Base-by-base conservation (phyloP, 805 yeast species). In the Myxozyma neotropica region DNA sequence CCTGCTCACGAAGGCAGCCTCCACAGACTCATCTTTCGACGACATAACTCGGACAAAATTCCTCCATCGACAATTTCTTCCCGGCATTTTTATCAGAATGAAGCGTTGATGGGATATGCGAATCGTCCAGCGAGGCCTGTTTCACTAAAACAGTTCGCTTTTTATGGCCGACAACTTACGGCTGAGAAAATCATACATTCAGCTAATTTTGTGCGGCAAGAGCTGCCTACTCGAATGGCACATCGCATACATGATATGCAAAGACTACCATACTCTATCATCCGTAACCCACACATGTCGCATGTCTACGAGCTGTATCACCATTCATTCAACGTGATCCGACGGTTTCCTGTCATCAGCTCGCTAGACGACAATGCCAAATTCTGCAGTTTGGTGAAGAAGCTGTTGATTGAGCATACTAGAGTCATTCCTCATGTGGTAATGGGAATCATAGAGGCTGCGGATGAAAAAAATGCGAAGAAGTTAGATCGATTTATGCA, bases 221-320 rank as follows among this genome's bases (percentile, higher is more conserved):
- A 93, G 70, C 75, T 94, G 27, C 91, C 96, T 4, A 84, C 88
- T 21, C 77, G 99, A 67, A 79, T 93, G 64, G 92, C 96, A 4
- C 81, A 88, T 73, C 82, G 94, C 53, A 80, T 93, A 31, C 75
- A 86, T 65, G 92, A 89, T 58, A 77, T 93, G 71, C 98, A 93
- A 72, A 78, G 79, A 6, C 74, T 93, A 57, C 97, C 97, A 1
- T 93, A 85, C 74, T 85, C 86, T 23, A 88, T 91, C 12, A 87
- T 89, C 42, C 86, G 88, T 71, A 93, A 93, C 72, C 87, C 83
- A 69, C 96, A 93, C 74, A 77, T 94, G 66, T 86, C 87, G 10
- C 89, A 87, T 15, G 94, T 92, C 23, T 93, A 93, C 72, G 96
- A 90, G 71, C 83, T 90, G 61, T 93, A 93, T 72, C 88, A 89